Percentiles rank a stretch among this genome's conserved stretches.
These are phyloP conservation scores for Eucalyptus albens DNA, from an alignment of 345 rosid genomes.

Conservation along the genomic window DNA sequence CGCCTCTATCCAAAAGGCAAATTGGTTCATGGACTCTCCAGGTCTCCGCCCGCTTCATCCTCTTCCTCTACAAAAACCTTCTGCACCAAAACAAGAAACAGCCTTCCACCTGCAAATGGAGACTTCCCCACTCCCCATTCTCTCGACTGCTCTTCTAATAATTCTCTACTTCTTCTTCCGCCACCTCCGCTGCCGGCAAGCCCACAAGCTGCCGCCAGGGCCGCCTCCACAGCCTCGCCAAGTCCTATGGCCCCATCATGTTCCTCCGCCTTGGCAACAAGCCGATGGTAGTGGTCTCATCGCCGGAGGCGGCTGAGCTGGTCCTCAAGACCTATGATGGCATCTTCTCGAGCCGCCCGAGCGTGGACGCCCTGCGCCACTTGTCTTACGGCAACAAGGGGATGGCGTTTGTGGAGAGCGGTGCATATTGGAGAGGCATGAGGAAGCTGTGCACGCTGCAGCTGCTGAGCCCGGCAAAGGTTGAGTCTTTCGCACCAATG, in stretches of 20 bases:
- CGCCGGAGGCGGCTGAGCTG: constrained; percentile 24
- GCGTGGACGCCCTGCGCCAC: neutral
- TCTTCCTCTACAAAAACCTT: neutral
- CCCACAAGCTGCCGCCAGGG: neutral
- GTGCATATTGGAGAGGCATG: constrained; percentile 18
- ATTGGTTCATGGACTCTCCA: neutral
- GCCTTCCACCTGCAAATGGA: neutral
- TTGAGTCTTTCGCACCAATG: constrained; percentile 1
- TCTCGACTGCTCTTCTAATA: neutral
- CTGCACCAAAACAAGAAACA: neutral
- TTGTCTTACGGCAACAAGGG: neutral
- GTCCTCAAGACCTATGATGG: constrained; percentile 20
- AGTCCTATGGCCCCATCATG: constrained; percentile 30
- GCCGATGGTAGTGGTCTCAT: constrained; percentile 24
- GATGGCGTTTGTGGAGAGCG: constrained; percentile 7
- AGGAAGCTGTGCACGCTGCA: constrained; percentile 5
- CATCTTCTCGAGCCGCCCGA: constrained; percentile 24
- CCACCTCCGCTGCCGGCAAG: neutral
- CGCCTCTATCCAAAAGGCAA: neutral
- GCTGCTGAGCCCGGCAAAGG: constrained; percentile 9
- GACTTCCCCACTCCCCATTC: neutral
- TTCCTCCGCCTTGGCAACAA: constrained; percentile 22
- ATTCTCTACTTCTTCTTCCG: neutral
- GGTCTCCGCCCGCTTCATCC: neutral
- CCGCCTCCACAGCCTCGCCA: constrained; percentile 14